Percentiles rank a stretch among this genome's conserved stretches.
phyloP scores from a whole-genome alignment of 164 flowering plant species.

The Sextonia rubra region DNA sequence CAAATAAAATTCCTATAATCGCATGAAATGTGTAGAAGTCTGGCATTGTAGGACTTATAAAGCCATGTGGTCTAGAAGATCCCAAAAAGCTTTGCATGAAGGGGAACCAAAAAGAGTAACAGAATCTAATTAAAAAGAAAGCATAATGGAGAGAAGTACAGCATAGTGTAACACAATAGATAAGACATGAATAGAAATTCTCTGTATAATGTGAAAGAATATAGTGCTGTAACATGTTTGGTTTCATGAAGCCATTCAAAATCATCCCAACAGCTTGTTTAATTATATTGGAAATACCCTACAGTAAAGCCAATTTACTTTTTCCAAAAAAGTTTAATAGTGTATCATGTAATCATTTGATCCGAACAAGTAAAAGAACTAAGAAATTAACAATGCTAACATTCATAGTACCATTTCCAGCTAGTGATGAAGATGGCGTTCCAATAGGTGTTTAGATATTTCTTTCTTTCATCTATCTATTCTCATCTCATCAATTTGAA shows the following conservation, averaged over 20 bases:
- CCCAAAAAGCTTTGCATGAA: no score
- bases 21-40: no score
- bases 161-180: background rate
- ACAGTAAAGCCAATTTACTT: background rate
- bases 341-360: background rate
- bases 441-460: no score
- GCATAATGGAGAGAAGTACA: no score
- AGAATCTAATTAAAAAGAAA: no score
- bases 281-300: background rate
- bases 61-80: no score
- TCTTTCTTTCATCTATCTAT: no score
- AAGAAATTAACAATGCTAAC: background rate
- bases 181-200: background rate
- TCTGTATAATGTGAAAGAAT: background rate
- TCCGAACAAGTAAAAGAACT: background rate
- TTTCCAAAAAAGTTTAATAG: background rate
- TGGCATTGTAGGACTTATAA: no score
- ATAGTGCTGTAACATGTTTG: background rate
- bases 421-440: no score
- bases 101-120: no score
- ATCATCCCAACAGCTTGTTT: background rate
- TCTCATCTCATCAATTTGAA: no score
- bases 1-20: no score
- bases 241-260: background rate
- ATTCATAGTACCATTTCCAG: constrained; percentile 77